Conservation (phyloP, 2,329 filamentous ascomycete genomes). For the Talaromyces sp. region DNA sequence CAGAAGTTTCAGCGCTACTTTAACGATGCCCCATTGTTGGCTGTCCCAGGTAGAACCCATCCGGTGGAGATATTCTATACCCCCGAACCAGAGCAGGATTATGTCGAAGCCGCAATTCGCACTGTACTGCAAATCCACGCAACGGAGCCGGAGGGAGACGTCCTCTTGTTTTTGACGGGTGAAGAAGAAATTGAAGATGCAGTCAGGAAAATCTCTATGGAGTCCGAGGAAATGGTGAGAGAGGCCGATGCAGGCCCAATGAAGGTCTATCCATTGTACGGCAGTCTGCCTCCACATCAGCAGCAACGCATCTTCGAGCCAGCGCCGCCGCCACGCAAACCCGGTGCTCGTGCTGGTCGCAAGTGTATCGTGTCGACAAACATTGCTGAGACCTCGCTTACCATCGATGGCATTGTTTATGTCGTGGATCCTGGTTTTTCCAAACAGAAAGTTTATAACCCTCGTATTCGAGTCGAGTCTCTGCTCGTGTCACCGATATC, state of each 20-base stretch:
- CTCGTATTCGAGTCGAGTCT: conserved; percentile 91
- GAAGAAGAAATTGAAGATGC: conserved; percentile 99
- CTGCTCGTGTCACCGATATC: conserved; percentile 96
- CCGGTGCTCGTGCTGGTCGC: conserved; percentile 78
- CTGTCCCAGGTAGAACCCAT: conserved; percentile 90
- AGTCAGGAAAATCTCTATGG: conserved; percentile 81
- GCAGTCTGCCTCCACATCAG: conserved; percentile 83
- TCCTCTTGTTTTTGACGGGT: conserved; percentile 90
- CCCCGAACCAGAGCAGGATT: conserved; percentile 90
- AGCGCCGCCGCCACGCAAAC: conserved; percentile 66
- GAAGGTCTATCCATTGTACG: conserved; percentile 88
- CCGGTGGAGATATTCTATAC: conserved; percentile 99
- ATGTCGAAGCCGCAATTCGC: conserved; percentile 88
- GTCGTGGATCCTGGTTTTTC: conserved; percentile 99
- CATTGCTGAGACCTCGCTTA: conserved; percentile 95
- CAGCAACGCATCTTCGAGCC: conserved; percentile 95
- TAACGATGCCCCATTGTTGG: conserved; percentile 84
- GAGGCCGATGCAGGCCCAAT: conserved; percentile 90
- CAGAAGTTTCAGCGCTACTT: conserved; percentile 99
- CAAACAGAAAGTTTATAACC: conserved; percentile 99
- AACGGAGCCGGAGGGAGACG: conserved; percentile 84
- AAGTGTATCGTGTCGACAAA: conserved; percentile 95
- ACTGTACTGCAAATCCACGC: conserved; percentile 97
- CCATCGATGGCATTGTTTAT: conserved; percentile 97
- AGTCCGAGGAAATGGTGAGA: conserved; percentile 84